Base-by-base conservation (phyloP, 148 eudicot genomes). In the Arbutus unedo region DNA sequence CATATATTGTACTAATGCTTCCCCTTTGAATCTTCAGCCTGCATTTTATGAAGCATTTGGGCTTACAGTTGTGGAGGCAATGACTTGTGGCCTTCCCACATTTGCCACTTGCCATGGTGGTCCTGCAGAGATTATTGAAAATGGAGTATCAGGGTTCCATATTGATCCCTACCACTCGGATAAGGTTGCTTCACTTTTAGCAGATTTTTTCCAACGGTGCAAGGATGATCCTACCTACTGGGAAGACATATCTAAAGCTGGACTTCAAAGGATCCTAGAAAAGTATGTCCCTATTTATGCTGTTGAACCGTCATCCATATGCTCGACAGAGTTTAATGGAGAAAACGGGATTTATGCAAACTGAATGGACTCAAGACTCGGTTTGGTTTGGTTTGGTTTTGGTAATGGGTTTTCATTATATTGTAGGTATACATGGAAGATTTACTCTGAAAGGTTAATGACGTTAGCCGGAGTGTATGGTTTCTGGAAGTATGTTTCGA, bases 61-160 rank as follows among this genome's bases (percentile, higher is more conserved):
- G 83, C 98, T 97, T 15, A 97, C 99, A 7, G 99, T 97, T 18
- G 97, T 97, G 72, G 99, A 97, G 87, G 95, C 99, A 66, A 94
- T 97, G 99, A 87, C 93, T 3, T 93, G 96, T 89, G 99, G 97
- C 48, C 98, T 97, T 72, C 99, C 99, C 8, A 93, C 97, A 76
- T 97, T 97, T 90, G 99, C 97, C 67, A 97, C 99, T 56, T 93
- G 94, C 79, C 96, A 97, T 64, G 99, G 99, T 73, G 99, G 99
- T 78, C 99, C 99, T 8, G 81, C 90, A 11, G 99, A 97, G 87
- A 97, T 97, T 57, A 94, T 97, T 77, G 98, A 93, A 86, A 90
- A 94, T 55, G 94, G 98, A 54, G 79, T 90, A 23, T 97, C 98
- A 0, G 99, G 99, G 25, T 94, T 91, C 84, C 99, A 97, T 85